Conservation (phyloP, 2,329 filamentous ascomycete species). For the Bipolaris oryzae region DNA sequence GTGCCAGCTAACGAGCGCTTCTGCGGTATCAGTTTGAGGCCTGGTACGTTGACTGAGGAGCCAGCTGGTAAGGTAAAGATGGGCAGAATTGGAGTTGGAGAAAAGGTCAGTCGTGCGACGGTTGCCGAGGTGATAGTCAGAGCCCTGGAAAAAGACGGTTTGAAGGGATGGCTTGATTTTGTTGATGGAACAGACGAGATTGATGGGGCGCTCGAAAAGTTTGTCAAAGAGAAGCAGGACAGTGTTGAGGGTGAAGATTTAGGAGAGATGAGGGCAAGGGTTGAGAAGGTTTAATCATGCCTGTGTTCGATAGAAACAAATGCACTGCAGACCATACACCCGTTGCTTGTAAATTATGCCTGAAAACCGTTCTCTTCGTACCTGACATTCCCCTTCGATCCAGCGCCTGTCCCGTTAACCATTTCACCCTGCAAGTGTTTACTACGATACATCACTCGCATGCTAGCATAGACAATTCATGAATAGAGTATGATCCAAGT, state of each 20-base stretch:
- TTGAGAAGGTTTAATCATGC: slow-evolving; percentile 20
- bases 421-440: too few relatives aligned
- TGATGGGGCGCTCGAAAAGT: slow-evolving; percentile 54
- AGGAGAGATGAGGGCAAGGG: slow-evolving; percentile 48
- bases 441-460: too few relatives aligned
- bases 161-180: slow-evolving; percentile 61
- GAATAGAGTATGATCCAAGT: too few relatives aligned
- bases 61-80: slow-evolving; percentile 56
- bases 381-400: too few relatives aligned
- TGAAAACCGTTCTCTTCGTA: too few relatives aligned
- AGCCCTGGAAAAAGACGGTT: slow-evolving; percentile 56
- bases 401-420: too few relatives aligned
- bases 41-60: slow-evolving; percentile 57
- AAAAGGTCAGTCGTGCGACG: slow-evolving; percentile 56
- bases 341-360: not conserved
- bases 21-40: slow-evolving; percentile 59
- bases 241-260: slow-evolving; percentile 59
- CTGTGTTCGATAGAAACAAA: not conserved
- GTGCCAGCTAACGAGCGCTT: slow-evolving; percentile 46
- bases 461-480: too few relatives aligned
- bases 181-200: slow-evolving; percentile 57
- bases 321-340: not conserved
- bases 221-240: slow-evolving; percentile 54
- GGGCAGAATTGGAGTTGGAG: slow-evolving; percentile 53
- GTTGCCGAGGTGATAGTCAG: slow-evolving; percentile 59